phyloP scores from a whole-genome alignment of 139 green algal genomes.

The Yamagishiella unicocca region DNA sequence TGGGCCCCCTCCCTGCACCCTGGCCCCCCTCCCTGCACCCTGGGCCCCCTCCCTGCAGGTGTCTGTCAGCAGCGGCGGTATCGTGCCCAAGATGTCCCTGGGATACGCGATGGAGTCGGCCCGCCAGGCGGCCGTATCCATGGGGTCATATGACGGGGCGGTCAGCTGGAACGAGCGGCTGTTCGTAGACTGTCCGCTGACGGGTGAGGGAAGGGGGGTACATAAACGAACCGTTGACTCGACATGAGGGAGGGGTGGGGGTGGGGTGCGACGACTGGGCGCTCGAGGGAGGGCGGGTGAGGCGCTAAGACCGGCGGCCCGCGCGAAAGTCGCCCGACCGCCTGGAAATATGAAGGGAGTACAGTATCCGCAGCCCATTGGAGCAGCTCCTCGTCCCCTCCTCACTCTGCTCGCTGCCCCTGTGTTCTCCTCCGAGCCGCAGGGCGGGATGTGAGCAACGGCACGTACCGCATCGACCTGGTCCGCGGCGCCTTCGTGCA shows the following conservation, averaged over 20 bases:
- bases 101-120: slow-evolving; percentile 52
- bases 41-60: slow-evolving; percentile 9
- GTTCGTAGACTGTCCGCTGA: slow-evolving; percentile 67
- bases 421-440: background rate
- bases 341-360: too few species aligned
- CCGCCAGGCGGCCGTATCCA: slow-evolving; percentile 36
- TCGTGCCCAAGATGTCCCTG: slow-evolving; percentile 60
- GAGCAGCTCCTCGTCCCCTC: background rate
- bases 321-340: too few species aligned
- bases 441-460: slow-evolving; percentile 66
- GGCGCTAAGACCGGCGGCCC: too few species aligned
- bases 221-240: too few species aligned
- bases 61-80: slow-evolving; percentile 56
- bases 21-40: background rate
- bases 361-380: too few species aligned
- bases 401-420: background rate
- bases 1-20: background rate
- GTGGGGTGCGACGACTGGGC: too few species aligned
- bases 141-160: slow-evolving; percentile 33
- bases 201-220: too few species aligned
- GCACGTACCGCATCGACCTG: slow-evolving; percentile 65
- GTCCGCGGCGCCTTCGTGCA: slow-evolving; percentile 54
- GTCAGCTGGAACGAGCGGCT: slow-evolving; percentile 58
- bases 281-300: too few species aligned
- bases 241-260: too few species aligned